Evolutionary conservation across 331 rosid genomes (phyloP), one percentile per base, ranked within the genome.

Genomic region (Malus hybrid): DNA sequence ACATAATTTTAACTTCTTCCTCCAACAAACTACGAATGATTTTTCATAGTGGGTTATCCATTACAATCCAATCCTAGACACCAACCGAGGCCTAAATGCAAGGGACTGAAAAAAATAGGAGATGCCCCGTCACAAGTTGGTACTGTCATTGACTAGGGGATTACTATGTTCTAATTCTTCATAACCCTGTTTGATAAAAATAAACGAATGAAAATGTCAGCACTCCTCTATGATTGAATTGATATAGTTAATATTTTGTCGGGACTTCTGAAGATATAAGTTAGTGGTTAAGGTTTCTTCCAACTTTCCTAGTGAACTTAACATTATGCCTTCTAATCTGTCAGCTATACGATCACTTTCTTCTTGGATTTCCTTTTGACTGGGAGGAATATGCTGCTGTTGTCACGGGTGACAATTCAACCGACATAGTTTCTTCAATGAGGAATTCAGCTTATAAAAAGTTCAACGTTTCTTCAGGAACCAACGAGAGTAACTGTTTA

Each of bases 361-460:
- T 80, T 60, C 62, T 85, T 53, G 97, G 97, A 58, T 93, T 93
- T 87, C 98, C 97, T 10, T 81, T 79, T 66, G 80, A 91, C 77
- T 93, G 98, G 98, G 81, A 85, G 74, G 81, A 81, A 67, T 84
- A 84, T 69, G 72, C 80, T 24, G 39, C 68, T 73, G 30, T 68
- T 71, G 50, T 74, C 74, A 56, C 32, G 48, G 71, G 75, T 39
- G 72, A 78, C 39, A 56, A 76, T 70, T 61, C 70, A 32, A 6
- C 76, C 16, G 32, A 63, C 56, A 16, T 15, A 60, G 56, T 55
- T 44, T 24, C 73, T n/a, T 22, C 70, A 9, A 39, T 53, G 16
- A 74, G 65, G 68, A 71, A 60, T 63, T 28, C 78, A 64, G 71
- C 56, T 22, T 65, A 76, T 32, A 77, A 42, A 18, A 82, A 77